Conservation (phyloP, 805 yeast genomes). For the Saccharomycopsis vini region DNA sequence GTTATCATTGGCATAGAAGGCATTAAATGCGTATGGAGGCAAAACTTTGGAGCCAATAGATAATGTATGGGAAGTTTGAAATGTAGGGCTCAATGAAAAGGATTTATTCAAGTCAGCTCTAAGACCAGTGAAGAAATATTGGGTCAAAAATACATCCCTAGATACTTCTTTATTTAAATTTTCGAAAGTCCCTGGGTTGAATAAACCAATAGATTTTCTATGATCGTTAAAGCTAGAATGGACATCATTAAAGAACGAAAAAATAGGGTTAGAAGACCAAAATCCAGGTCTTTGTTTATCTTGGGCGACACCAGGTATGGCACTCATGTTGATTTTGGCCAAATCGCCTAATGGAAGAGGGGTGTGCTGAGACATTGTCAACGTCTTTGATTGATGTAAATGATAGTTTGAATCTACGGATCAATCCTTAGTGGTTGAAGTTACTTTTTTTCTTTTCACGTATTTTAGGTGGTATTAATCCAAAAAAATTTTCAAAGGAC, state of each 20-base stretch:
- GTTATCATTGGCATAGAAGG: conserved; percentile 79
- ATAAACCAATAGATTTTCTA: conserved; percentile 71
- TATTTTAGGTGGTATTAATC: no score
- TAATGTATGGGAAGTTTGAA: conserved; percentile 93
- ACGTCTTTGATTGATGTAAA: no score
- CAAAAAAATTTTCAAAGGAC: no score
- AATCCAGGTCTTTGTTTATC: conserved; percentile 43
- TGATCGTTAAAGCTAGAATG: conserved; percentile 66
- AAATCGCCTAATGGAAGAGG: conserved; percentile 51
- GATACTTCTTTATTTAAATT: conserved; percentile 88
- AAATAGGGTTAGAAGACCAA: conserved; percentile 79
- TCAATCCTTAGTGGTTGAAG: no score
- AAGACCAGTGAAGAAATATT: conserved; percentile 87
- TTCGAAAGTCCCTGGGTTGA: conserved; percentile 92
- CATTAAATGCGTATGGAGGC: conserved; percentile 87
- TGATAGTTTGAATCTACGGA: no score
- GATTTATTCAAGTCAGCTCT: conserved; percentile 95
- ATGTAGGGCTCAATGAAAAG: conserved; percentile 82
- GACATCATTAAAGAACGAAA: conserved; percentile 68
- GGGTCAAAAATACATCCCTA: conserved; percentile 84
- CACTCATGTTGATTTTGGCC: conserved; percentile 46
- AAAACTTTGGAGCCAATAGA: conserved; percentile 76
- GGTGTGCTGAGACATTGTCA: conserved; percentile 29
- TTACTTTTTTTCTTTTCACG: no score
- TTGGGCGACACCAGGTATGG: conserved; percentile 47